These are phyloP conservation scores for Stephania japonica DNA, from an alignment of 164 flowering plant species.

Conservation along the genomic window DNA sequence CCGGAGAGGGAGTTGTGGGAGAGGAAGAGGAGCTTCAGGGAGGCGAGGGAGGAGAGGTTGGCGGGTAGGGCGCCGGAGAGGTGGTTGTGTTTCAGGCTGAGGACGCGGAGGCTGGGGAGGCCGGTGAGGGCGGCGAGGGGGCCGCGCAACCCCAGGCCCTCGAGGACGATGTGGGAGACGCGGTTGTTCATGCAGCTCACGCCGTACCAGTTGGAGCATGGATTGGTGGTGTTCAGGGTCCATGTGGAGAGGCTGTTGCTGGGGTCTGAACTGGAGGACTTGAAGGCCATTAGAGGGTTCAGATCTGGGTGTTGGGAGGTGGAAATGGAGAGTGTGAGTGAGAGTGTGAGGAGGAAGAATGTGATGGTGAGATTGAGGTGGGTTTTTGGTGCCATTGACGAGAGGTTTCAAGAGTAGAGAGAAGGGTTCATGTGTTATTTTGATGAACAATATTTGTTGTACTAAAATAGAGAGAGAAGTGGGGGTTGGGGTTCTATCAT, in stretches of 20 bases:
- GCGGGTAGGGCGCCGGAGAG: conserved; percentile 59
- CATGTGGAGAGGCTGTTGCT: conserved; percentile 44
- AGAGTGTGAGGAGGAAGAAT: conserved; percentile 8
- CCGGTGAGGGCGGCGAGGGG: conserved; percentile 31
- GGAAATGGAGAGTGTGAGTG: conserved; percentile 11
- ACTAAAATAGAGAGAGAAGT: too few species aligned
- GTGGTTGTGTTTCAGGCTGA: conserved; percentile 52
- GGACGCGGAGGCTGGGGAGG: conserved; percentile 53
- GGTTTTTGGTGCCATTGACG: conserved; percentile 28
- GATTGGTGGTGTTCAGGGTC: conserved; percentile 31
- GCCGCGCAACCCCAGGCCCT: conserved; percentile 44
- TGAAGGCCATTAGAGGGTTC: conserved; percentile 55
- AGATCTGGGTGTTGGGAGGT: conserved; percentile 36
- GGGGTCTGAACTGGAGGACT: conserved; percentile 37
- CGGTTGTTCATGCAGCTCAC: conserved; percentile 54
- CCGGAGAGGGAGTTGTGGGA: conserved; percentile 62
- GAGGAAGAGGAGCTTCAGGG: conserved; percentile 62
- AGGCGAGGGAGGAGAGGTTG: conserved; percentile 48
- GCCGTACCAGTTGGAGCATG: conserved; percentile 49
- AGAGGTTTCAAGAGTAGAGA: conserved; percentile 1
- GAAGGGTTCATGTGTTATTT: too few species aligned
- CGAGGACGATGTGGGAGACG: conserved; percentile 67
- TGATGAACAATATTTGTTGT: too few species aligned
- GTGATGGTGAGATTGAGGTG: background rate
- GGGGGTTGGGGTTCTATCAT: too few species aligned